Base-by-base conservation (phyloP, 2,329 filamentous ascomycete genomes). In the Diplodia scrobiculata region DNA sequence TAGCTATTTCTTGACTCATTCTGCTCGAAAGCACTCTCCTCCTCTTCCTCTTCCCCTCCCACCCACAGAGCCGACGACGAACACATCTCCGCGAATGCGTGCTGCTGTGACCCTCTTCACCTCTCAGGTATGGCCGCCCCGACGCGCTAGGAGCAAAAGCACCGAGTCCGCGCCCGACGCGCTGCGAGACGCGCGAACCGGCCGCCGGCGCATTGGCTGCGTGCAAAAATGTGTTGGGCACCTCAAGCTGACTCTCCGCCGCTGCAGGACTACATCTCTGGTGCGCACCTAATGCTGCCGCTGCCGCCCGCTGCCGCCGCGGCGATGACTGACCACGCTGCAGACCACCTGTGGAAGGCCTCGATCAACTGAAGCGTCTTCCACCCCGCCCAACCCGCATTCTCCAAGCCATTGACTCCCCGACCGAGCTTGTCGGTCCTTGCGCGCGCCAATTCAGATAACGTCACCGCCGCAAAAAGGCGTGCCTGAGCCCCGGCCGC, bases 331-430 rank as follows among this genome's bases (percentile, higher is more conserved):
- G 66, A 67, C 73, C 75, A 65, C 75, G 71, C 68, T 48, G 60
- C 69, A 83, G 86, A 88, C 82, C 86, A 88, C 81, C 83, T 88
- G 78, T 88, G 86, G 86, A 88, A 88, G 81, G 85, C 86, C 73
- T 86, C 84, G 75, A 83, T 84, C 76, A 87, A 86, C 79, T 87
- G 81, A 84, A 79, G 67, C 70, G 69, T 58, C 71, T 69, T 68
- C 71, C 71, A 64, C 66, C 63, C 68, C 66, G 63, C 66, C 54
- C 45, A 69, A 63, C 32, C 32, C 55, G 55, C 55, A 6, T 25
- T 62, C n/a, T 19, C 58, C 41, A 50, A 47, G 27, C 58, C 45
- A 62, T 62, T 62, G 58, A 62, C 41, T 32, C 45, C n/a, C 21
- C 45, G 47, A 21, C 47, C 60, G 32, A 52, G 60, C 59, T 32